Evolutionary conservation across 129 eudicot genomes (phyloP), one percentile per base, ranked within the genome.

Genomic region (Scalesia atractyloides): DNA sequence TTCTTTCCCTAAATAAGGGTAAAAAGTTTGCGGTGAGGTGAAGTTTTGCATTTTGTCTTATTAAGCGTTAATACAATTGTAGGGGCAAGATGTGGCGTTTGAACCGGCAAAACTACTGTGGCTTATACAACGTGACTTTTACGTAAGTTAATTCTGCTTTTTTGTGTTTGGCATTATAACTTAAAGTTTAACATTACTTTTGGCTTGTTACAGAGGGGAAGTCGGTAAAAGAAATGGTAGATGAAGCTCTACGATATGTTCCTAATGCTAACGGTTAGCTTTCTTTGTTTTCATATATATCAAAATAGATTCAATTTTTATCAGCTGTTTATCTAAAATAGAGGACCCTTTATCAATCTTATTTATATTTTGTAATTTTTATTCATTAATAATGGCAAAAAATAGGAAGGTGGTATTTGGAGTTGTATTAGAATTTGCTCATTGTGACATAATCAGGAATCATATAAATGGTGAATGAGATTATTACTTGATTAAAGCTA

Each of bases 71-170:
- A 41, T 70, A 17, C 51, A 39, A 14, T 53, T 78, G 74, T 76
- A 94, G 99, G 99, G 99, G 63, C 91, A 90, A 86, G 99, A 95
- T 88, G 89, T 95, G 84, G 99, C 99, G 4, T 95, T 95, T 78
- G 97, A 86, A 83, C 99, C 99, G 2, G 99, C 99, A 26, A 95
- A 95, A 82, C 87, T 95, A 47, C 47, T 95, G 64, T 95, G 99
- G 99, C 91, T 95, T 65, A 95, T 95, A 69, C 99, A 95, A 80
- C 94, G 97, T 46, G 99, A 95, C 82, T 95, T 90, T 76, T 95
- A 54, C 94, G 99, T 95, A 95, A 81, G 99, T 86, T 69, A 1
- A 22, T 16, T 59, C 18, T 26, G 7, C 3, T 11, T 3, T 4
- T 30, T 44, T 64, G 4, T 26, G n/a, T 33, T 24, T 37, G 78